Evolutionary conservation across 2,329 filamentous ascomycete species (phyloP).

Genomic region (Fusarium tupiense): DNA sequence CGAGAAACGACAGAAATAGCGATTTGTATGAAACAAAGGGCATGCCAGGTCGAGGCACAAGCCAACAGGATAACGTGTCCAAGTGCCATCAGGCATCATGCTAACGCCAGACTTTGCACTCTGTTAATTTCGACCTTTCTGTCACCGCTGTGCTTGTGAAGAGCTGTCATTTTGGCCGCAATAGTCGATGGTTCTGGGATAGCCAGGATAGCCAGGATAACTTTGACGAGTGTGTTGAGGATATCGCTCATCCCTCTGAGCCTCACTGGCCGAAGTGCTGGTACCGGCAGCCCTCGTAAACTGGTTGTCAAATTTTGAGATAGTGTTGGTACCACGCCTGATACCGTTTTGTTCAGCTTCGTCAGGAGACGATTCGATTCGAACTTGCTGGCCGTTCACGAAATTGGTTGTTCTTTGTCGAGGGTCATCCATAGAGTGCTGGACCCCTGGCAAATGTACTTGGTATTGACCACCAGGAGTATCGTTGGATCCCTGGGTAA

Average conservation of each 20-base stretch:
- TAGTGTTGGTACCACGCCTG: background rate
- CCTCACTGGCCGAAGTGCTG: background rate
- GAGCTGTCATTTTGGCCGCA: background rate
- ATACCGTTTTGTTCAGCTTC: background rate
- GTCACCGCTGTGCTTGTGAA: background rate
- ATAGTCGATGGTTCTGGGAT: background rate
- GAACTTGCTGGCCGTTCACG: background rate
- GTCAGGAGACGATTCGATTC: background rate
- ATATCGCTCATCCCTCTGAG: background rate
- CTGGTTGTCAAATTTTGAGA: constrained; percentile 2
- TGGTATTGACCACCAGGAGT: background rate
- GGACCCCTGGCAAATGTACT: background rate
- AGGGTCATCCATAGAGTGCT: background rate
- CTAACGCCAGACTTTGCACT: too few species aligned
- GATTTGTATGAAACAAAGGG: background rate
- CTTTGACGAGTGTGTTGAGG: background rate
- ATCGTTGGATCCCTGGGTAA: background rate
- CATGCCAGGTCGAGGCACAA: background rate
- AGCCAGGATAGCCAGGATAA: background rate
- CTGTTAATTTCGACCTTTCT: background rate
- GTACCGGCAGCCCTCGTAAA: background rate
- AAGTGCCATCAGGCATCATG: background rate
- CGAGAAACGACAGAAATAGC: background rate
- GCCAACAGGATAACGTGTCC: background rate
- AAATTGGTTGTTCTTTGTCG: background rate